Percentiles rank a stretch among this genome's conserved stretches.
Evolutionary conservation across 768 basidiomycete species (phyloP).

Genomic region (Amanita pseudoporphyria): DNA sequence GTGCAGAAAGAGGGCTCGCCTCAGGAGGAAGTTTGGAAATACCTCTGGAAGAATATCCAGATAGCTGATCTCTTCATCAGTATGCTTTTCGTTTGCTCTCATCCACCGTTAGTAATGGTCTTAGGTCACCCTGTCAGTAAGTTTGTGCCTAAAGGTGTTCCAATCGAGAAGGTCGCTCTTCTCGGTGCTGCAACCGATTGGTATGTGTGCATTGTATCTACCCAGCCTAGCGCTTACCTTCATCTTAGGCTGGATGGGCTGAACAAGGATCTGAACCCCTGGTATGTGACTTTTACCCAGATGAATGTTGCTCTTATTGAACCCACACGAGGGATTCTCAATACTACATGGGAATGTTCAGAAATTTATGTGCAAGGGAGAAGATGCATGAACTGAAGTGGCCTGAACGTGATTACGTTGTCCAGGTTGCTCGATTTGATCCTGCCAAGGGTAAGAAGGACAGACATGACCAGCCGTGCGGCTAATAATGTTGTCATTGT

Average conservation of each 20-base stretch:
- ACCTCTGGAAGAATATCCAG: slow-evolving; percentile 89
- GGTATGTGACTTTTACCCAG: slow-evolving; percentile 22
- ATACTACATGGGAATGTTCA: slow-evolving; percentile 87
- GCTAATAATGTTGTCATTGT: slow-evolving; percentile 16
- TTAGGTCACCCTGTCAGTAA: slow-evolving; percentile 80
- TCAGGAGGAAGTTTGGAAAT: slow-evolving; percentile 90
- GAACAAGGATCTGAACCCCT: slow-evolving; percentile 77
- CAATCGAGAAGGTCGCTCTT: slow-evolving; percentile 56
- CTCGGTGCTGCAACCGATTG: slow-evolving; percentile 83
- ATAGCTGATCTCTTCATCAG: slow-evolving; percentile 87
- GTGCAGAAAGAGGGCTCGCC: slow-evolving; percentile 75
- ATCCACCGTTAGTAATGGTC: neutral
- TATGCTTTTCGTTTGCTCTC: slow-evolving; percentile 19
- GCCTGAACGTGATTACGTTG: slow-evolving; percentile 77
- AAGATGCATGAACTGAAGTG: slow-evolving; percentile 74
- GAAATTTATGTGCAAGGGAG: slow-evolving; percentile 63
- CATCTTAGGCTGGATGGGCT: slow-evolving; percentile 74
- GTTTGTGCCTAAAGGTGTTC: slow-evolving; percentile 86
- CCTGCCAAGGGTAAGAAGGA: slow-evolving; percentile 44
- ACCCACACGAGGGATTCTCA: slow-evolving; percentile 49
- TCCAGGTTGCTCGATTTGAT: slow-evolving; percentile 94
- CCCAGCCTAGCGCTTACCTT: neutral
- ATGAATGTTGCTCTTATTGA: neutral
- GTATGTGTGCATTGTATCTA: slow-evolving; percentile 27
- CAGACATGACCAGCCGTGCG: no score